Conservation (phyloP, 176 grass and related monocot species). For the Bonia amplexicaulis region DNA sequence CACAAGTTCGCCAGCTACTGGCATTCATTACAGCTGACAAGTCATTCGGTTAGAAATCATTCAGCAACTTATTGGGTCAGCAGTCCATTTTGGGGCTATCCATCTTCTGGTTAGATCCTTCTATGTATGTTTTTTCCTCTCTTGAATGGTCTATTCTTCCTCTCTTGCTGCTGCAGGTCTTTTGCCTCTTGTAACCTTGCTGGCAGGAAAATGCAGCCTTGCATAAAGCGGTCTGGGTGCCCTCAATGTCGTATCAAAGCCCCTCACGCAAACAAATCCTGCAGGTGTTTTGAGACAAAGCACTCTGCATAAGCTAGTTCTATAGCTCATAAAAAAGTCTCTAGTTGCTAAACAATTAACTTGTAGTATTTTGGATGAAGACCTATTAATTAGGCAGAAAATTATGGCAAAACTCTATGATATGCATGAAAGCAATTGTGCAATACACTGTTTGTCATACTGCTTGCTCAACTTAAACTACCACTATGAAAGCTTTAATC, state of each 20-base stretch:
- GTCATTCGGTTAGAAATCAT: constrained; percentile 28
- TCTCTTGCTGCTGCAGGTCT: constrained; percentile 25
- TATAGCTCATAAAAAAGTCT: background rate
- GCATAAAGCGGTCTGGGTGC: constrained; percentile 68
- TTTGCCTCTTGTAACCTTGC: constrained; percentile 43
- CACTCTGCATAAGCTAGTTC: background rate
- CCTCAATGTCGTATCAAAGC: constrained; percentile 49
- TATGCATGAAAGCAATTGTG: background rate
- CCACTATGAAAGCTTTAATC: background rate
- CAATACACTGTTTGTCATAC: background rate
- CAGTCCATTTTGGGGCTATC: constrained; percentile 12
- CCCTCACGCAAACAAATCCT: constrained; percentile 71
- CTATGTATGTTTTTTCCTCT: background rate
- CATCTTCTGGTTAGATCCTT: constrained; percentile 28
- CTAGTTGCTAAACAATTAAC: background rate
- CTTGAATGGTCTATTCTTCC: constrained; percentile 7
- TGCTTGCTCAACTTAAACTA: background rate
- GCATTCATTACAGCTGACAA: constrained; percentile 11
- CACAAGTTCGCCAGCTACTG: constrained; percentile 1
- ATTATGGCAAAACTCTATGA: background rate
- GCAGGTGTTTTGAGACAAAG: background rate
- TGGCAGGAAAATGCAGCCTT: constrained; percentile 59
- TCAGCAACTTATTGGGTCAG: constrained; percentile 26
- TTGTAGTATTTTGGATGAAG: background rate
- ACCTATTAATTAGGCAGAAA: background rate